These are phyloP conservation scores for Saccharomyces jurei DNA, from an alignment of 805 yeast species.

Conservation along the genomic window DNA sequence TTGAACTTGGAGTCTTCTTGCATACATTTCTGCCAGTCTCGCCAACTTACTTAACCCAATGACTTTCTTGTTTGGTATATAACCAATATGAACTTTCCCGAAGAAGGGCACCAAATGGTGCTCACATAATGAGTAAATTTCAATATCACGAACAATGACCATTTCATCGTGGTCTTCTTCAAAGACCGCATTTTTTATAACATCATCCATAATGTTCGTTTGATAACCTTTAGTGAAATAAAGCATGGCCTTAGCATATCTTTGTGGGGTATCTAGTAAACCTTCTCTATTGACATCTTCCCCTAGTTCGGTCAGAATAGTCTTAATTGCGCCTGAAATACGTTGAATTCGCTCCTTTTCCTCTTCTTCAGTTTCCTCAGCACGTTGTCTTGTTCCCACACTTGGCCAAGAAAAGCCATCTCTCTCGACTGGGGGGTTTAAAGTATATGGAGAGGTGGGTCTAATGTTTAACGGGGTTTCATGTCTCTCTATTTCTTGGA, in stretches of 20 bases:
- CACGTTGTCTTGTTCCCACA: slow-evolving; percentile 68
- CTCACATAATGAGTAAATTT: slow-evolving; percentile 86
- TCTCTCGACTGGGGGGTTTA: slow-evolving; percentile 77
- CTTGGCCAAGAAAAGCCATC: slow-evolving; percentile 96
- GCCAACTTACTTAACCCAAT: slow-evolving; percentile 90
- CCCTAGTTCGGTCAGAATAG: slow-evolving; percentile 75
- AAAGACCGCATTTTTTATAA: slow-evolving; percentile 88
- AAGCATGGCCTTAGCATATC: slow-evolving; percentile 95
- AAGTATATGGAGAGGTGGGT: slow-evolving; percentile 75
- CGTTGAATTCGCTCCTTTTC: slow-evolving; percentile 58
- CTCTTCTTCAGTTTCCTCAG: slow-evolving; percentile 62
- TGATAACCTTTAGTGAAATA: slow-evolving; percentile 95
- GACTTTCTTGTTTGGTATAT: slow-evolving; percentile 89
- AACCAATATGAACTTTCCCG: slow-evolving; percentile 97
- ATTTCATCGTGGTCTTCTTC: slow-evolving; percentile 98
- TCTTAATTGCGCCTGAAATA: slow-evolving; percentile 73
- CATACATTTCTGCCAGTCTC: slow-evolving; percentile 91
- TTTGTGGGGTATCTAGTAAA: slow-evolving; percentile 82
- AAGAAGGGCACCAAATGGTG: slow-evolving; percentile 96
- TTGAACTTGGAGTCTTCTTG: slow-evolving; percentile 95
- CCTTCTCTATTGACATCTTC: slow-evolving; percentile 90
- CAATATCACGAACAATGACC: slow-evolving; percentile 96
- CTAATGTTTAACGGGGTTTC: slow-evolving; percentile 62
- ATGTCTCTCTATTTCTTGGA: slow-evolving; percentile 12
- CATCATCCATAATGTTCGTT: slow-evolving; percentile 77